Evolutionary conservation across 1,284 basidiomycete genomes (phyloP), one percentile per base, ranked within the genome.

Genomic region (Earliella scabrosa): DNA sequence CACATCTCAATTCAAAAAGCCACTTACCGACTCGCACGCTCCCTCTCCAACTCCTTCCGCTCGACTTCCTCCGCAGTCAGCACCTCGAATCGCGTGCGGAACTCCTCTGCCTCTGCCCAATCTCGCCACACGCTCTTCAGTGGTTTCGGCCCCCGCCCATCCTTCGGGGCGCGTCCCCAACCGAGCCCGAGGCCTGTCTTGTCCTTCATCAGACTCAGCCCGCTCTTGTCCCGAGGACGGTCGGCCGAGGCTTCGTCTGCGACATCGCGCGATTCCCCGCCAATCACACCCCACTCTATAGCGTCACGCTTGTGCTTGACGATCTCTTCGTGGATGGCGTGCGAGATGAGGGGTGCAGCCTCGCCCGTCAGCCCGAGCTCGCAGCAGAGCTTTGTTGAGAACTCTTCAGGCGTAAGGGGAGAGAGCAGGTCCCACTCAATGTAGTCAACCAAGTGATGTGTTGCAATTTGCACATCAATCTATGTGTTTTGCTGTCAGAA

Each of bases 381-480:
- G 34, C 82, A 73, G 67, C 92, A 95, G 46, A 98, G 88, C 55
- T 85, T 86, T 34, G 77, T 74, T 0, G 97, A 87, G 68, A 98
- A 99, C 1, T 78, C 79, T 68, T 97, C 90, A 0, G 97, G 97
- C 0, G 95, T 96, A 16, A 98, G 83, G 0, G 90, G 83, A 0
- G 96, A 98, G 29, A 94, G 85, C 7, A 99, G 82, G 73, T 99
- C 97, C 97, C 97, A 99, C 75, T 99, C 97, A 66, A 99, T 93
- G 63, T 96, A 92, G 75, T 99, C 97, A 54, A 91, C 81, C 1
- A 99, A 82, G 71, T 97, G 93, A 71, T 95, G 82, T 18, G 90
- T 92, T 44, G 90, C 90, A 69, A 99, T 92, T 73, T 98, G 97
- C n/a, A 99, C 93, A 74, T 99, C 96, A 71, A 99, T 93, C 93